These are phyloP conservation scores for Bipolaris oryzae DNA, from an alignment of 2,329 filamentous ascomycete species.

Conservation along the genomic window DNA sequence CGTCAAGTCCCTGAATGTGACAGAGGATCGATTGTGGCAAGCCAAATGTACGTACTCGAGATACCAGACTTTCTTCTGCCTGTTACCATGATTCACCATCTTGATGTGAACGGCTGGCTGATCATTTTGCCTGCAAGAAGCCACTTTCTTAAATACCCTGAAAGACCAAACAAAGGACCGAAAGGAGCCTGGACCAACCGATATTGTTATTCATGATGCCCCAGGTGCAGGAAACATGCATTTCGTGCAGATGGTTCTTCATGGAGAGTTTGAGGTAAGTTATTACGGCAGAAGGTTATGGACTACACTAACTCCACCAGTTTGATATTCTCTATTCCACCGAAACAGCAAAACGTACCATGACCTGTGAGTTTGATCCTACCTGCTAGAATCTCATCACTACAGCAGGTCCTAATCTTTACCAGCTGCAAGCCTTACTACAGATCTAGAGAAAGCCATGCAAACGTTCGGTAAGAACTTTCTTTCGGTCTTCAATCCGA, in stretches of 20 bases:
- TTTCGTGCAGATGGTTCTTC: constrained; percentile 85
- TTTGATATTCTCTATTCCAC: constrained; percentile 92
- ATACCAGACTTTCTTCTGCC: not conserved
- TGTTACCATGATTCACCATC: not conserved
- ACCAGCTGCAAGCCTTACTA: constrained; percentile 65
- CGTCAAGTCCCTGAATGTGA: constrained; percentile 70
- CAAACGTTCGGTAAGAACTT: constrained; percentile 75
- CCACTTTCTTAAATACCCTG: constrained; percentile 61
- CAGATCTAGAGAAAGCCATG: constrained; percentile 68
- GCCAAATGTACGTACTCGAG: constrained; percentile 63
- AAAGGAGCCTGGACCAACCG: constrained; percentile 18
- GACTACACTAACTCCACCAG: constrained; percentile 46
- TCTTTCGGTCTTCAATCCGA: constrained; percentile 69
- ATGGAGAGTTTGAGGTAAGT: constrained; percentile 74
- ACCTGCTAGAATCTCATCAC: too few relatives aligned
- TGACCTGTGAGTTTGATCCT: constrained; percentile 56
- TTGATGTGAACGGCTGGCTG: constrained; percentile 12
- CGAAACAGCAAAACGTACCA: constrained; percentile 62
- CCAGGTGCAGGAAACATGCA: constrained; percentile 79
- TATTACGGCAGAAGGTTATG: not conserved
- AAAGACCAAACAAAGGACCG: constrained; percentile 61
- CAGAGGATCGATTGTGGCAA: constrained; percentile 76
- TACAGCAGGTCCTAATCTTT: too few relatives aligned
- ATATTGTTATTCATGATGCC: constrained; percentile 63
- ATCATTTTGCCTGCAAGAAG: constrained; percentile 56